A percentile compares a stretch with the other conserved stretches of the same genome.
These are phyloP conservation scores for Fusarium staphyleae DNA, from an alignment of 2,329 filamentous ascomycete genomes.

Conservation along the genomic window DNA sequence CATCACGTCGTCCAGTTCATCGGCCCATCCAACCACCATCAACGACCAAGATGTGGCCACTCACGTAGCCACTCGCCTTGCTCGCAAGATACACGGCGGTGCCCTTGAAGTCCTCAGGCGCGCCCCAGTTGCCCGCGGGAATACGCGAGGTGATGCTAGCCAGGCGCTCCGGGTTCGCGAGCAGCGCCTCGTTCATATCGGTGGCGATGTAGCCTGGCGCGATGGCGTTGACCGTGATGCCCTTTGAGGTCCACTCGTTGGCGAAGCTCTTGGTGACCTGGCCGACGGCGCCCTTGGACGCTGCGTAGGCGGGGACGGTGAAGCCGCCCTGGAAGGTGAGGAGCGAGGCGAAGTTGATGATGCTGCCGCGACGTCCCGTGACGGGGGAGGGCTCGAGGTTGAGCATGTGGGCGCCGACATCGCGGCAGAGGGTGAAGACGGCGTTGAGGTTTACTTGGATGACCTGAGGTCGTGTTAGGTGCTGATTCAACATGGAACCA, in stretches of 20 bases:
- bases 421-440: constrained; percentile 80
- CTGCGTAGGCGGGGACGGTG: constrained; percentile 87
- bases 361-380: constrained; percentile 67
- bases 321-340: constrained; percentile 87
- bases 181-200: constrained; percentile 90
- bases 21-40: constrained; percentile 95
- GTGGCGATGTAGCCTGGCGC: constrained; percentile 90
- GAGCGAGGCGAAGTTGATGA: constrained; percentile 86
- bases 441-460: constrained; percentile 86
- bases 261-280: constrained; percentile 85
- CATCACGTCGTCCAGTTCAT: constrained; percentile 47
- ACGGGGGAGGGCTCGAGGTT: constrained; percentile 54
- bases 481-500: too few species aligned
- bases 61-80: constrained; percentile 80
- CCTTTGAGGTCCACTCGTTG: constrained; percentile 85
- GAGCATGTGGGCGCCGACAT: constrained; percentile 82
- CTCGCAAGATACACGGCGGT: constrained; percentile 79
- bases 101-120: constrained; percentile 87
- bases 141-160: constrained; percentile 81
- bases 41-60: constrained; percentile 80
- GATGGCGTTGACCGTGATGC: constrained; percentile 86
- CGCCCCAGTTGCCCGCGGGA: constrained; percentile 83
- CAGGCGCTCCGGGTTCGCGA: constrained; percentile 73
- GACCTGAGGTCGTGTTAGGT: constrained; percentile 56
- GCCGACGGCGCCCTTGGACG: constrained; percentile 82